Conservation (phyloP, 768 basidiomycete species). For the Russula virescens region DNA sequence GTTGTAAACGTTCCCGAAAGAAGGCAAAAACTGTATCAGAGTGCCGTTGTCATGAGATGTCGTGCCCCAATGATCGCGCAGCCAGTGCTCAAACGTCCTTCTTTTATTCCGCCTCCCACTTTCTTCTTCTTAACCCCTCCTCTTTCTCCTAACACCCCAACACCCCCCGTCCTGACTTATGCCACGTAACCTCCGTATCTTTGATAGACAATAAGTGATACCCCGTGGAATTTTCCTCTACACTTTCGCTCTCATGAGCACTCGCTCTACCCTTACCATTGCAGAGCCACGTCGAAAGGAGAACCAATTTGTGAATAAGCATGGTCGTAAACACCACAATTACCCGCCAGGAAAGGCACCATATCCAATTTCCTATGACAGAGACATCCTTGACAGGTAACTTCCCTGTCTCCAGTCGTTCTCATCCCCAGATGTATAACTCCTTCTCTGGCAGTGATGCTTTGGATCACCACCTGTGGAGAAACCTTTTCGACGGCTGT, state of each 20-base stretch:
- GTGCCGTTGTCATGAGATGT: neutral
- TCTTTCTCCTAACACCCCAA: too few species aligned
- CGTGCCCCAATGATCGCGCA: too few species aligned
- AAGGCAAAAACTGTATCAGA: neutral
- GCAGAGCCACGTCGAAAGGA: slow-evolving; percentile 38
- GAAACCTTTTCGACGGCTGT: slow-evolving; percentile 13
- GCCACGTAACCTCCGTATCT: neutral
- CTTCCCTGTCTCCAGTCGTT: slow-evolving; percentile 13
- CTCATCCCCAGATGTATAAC: neutral
- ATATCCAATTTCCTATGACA: slow-evolving; percentile 71
- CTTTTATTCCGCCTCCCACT: too few species aligned
- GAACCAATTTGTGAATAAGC: slow-evolving; percentile 50
- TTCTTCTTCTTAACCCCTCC: too few species aligned
- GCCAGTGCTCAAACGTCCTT: too few species aligned
- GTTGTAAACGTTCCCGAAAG: neutral
- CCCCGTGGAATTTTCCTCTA: neutral
- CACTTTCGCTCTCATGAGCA: slow-evolving; percentile 7
- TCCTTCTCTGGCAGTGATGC: slow-evolving; percentile 23
- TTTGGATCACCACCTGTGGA: slow-evolving; percentile 23
- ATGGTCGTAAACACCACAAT: slow-evolving; percentile 61
- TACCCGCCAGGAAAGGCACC: slow-evolving; percentile 73
- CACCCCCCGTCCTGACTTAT: slow-evolving; percentile 6
- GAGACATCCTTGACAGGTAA: slow-evolving; percentile 61
- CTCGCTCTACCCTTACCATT: slow-evolving; percentile 4
- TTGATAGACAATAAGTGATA: neutral